phyloP scores from a whole-genome alignment of 352 stramenopile species.

The Phytophthora crassamura region DNA sequence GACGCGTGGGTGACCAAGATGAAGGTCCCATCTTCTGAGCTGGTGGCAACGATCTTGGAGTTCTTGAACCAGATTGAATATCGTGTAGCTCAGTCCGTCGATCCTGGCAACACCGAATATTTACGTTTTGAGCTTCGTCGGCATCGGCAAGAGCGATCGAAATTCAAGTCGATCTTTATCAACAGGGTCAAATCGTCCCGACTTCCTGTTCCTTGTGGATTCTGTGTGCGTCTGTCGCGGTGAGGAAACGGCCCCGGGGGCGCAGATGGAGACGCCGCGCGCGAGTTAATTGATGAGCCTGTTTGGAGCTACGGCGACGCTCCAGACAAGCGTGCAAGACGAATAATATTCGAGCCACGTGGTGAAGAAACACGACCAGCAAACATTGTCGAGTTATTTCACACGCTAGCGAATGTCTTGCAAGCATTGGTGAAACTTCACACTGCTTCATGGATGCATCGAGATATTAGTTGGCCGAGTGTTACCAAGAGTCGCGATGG shows the following conservation, averaged over 20 bases:
- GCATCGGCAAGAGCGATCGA: constrained; percentile 34
- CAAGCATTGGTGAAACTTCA: constrained; percentile 33
- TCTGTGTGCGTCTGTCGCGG: constrained; percentile 31
- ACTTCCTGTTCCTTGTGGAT: constrained; percentile 35
- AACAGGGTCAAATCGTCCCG: too few species aligned
- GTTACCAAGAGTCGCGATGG: constrained; percentile 28
- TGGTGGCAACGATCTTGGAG: constrained; percentile 35
- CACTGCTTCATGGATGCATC: constrained; percentile 36
- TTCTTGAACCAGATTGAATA: constrained; percentile 24
- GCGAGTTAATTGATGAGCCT: constrained; percentile 30
- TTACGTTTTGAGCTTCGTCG: constrained; percentile 34
- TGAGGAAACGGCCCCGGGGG: constrained; percentile 24
- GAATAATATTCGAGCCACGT: constrained; percentile 28
- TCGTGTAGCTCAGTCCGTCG: constrained; percentile 20
- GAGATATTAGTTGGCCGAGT: constrained; percentile 36
- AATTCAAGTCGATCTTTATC: constrained; percentile 31
- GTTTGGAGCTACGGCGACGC: constrained; percentile 40
- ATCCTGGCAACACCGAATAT: constrained; percentile 26
- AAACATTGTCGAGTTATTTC: constrained; percentile 30
- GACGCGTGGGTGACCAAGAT: too few species aligned
- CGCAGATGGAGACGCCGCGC: constrained; percentile 26
- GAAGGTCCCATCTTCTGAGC: constrained; percentile 19
- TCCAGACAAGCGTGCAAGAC: constrained; percentile 17
- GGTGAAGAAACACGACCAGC: constrained; percentile 20
- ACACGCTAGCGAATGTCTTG: constrained; percentile 22